phyloP scores from a whole-genome alignment of 306 rosid species.

The Rosa chinensis region DNA sequence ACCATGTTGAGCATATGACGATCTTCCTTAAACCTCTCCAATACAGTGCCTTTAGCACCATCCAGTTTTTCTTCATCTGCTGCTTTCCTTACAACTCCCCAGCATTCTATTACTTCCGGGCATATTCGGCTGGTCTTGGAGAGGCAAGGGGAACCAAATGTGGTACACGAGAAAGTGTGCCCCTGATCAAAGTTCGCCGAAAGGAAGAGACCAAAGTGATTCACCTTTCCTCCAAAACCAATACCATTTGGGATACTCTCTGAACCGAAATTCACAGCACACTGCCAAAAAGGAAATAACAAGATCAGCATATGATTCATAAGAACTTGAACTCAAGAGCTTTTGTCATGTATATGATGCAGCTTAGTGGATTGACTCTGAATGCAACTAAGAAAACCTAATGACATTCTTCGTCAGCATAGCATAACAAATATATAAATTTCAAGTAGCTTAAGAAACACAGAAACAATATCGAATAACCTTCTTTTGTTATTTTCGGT shows the following conservation, averaged over 20 bases:
- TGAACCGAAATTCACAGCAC: conserved; percentile 83
- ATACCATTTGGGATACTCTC: conserved; percentile 90
- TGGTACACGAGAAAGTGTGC: conserved; percentile 71
- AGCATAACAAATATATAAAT: not conserved
- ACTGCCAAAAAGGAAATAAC: conserved; percentile 38
- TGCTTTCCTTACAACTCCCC: conserved; percentile 62
- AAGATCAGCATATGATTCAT: not conserved
- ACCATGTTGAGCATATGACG: conserved; percentile 75
- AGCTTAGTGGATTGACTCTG: not conserved
- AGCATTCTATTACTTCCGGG: conserved; percentile 92
- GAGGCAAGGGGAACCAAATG: conserved; percentile 88
- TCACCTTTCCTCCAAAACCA: conserved; percentile 80
- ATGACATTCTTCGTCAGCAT: not conserved
- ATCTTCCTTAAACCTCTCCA: conserved; percentile 89
- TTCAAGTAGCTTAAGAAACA: too few relatives aligned
- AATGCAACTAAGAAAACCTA: not conserved
- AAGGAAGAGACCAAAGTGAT: conserved; percentile 76
- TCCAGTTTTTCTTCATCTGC: conserved; percentile 42
- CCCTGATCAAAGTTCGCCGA: conserved; percentile 82
- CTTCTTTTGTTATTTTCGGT: not conserved
- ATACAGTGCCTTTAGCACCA: conserved; percentile 42
- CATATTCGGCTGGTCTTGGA: conserved; percentile 55
- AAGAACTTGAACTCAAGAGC: not conserved
- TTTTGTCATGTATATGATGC: not conserved
- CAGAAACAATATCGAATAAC: not conserved